Percentiles rank a stretch among this genome's conserved stretches.
Evolutionary conservation across 139 green algal species (phyloP).

Genomic region (Mesostigma viride): DNA sequence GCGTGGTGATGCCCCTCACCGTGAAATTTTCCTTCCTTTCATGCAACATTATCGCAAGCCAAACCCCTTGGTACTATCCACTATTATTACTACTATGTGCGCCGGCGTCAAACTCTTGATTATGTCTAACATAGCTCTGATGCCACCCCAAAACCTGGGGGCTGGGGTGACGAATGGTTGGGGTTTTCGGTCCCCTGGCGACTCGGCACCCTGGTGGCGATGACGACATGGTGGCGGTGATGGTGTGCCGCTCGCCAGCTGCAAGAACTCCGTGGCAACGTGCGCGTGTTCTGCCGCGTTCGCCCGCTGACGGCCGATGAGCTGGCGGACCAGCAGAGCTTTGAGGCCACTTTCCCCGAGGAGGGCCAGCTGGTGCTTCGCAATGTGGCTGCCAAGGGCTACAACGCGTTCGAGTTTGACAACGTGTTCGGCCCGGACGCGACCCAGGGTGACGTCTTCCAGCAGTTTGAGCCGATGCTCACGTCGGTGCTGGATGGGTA

Average conservation of each 20-base stretch:
- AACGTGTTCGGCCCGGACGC: slow-evolving; percentile 15
- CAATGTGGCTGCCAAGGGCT: not conserved
- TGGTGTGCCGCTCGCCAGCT: slow-evolving; percentile 1
- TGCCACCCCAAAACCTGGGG: too few relatives aligned
- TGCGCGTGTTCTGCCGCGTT: slow-evolving; percentile 29
- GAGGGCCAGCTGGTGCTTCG: not conserved
- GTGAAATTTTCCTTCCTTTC: too few relatives aligned
- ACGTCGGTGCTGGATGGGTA: slow-evolving; percentile 19
- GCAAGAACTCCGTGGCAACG: slow-evolving; percentile 22
- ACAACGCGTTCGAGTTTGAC: slow-evolving; percentile 18
- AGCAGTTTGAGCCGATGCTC: slow-evolving; percentile 14
- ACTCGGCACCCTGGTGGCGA: too few relatives aligned
- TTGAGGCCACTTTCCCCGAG: not conserved
- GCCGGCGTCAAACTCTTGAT: too few relatives aligned
- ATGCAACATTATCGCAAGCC: too few relatives aligned
- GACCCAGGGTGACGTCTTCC: slow-evolving; percentile 35
- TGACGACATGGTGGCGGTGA: too few relatives aligned
- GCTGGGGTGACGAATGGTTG: too few relatives aligned
- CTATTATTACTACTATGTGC: too few relatives aligned
- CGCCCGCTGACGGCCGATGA: slow-evolving; percentile 7
- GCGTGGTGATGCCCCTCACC: too few relatives aligned
- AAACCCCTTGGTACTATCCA: too few relatives aligned
- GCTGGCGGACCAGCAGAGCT: not conserved
- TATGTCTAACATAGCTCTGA: too few relatives aligned
- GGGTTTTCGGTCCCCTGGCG: too few relatives aligned